Base-by-base conservation (phyloP, 2,329 filamentous ascomycete genomes). In the Phialophora tarda region DNA sequence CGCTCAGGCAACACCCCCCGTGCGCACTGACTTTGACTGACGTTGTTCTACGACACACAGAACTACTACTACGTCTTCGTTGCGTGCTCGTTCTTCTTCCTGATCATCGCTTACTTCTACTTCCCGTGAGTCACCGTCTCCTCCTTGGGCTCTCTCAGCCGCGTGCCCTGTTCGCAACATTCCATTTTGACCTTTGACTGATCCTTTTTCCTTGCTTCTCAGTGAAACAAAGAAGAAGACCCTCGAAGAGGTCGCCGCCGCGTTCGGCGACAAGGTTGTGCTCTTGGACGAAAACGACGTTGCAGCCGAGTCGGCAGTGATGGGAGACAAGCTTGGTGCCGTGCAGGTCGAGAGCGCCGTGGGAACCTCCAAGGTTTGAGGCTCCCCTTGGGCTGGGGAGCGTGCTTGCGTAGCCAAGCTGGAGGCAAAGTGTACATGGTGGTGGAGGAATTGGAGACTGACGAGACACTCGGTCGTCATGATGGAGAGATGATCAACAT, bases 41-140 rank as follows among this genome's bases (percentile, higher is more conserved):
- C 24, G 1, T 59, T 14, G 17, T 4, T 44, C 14, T 6, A 32
- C 21, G 6, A 38, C 21, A 3, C 23, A 62, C 32, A 62, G 70
- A 87, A 86, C 69, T 87, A 86, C 73, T 87, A 87, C 73, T 87
- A 86, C 66, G 84, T 87, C 21, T 87, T 87, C 66, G 83, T 86
- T 1, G 81, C 71, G 4, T 86, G 84, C 70, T 82, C 82, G 1
- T 28, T 76, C 0, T 81, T 86, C 75, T 87, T 85, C 75, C 72
- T 86, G 0, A 74, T 79, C 1, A 68, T 86, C 26, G 83, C 82
- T 0, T 86, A 83, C 72, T 79, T 85, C 59, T 86, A 82, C 72
- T 86, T 85, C 74, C 84, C 84, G 75, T 82, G 74, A 72, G 79
- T 76, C 30, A 54, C 28, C 26, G 4, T 24, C 23, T 23, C 48